Conservation (phyloP, 805 yeast genomes). For the Pichia rugopelliculosa region DNA sequence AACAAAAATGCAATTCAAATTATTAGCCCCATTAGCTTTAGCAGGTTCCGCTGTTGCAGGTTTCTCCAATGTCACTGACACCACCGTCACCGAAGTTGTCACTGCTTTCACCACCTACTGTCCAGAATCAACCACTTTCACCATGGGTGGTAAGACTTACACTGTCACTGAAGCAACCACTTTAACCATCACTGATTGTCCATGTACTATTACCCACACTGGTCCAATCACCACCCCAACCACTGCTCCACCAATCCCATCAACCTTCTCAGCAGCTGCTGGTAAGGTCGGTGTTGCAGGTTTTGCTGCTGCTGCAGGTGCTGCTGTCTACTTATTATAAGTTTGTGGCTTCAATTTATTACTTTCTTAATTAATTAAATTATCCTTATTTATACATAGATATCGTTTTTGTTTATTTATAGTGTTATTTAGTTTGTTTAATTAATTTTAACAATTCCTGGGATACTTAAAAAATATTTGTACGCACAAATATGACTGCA, state of each 20-base stretch:
- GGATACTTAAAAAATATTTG: neutral
- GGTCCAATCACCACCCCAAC: constrained; percentile 15
- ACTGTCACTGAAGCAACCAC: constrained; percentile 76
- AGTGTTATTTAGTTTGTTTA: neutral
- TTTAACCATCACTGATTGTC: constrained; percentile 78
- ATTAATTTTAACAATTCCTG: neutral
- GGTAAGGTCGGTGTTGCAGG: constrained; percentile 34
- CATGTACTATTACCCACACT: constrained; percentile 54
- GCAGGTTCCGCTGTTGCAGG: constrained; percentile 38
- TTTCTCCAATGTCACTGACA: constrained; percentile 38
- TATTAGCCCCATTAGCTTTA: constrained; percentile 29
- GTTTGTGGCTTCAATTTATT: constrained; percentile 10
- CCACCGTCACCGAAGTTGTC: constrained; percentile 52
- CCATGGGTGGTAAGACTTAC: constrained; percentile 61
- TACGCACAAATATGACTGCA: too few relatives aligned
- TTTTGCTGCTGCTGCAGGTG: constrained; percentile 33
- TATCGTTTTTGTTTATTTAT: neutral
- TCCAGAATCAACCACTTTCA: constrained; percentile 63
- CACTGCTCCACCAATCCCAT: constrained; percentile 14
- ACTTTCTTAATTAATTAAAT: neutral
- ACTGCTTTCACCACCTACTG: constrained; percentile 77
- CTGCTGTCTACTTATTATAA: constrained; percentile 34
- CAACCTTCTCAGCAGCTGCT: constrained; percentile 25
- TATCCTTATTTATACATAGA: constrained; percentile 2
- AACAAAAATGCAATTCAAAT: constrained; percentile 30